These are phyloP conservation scores for Debaryomyces coudertii DNA, from an alignment of 1,139 yeast genomes.

Conservation along the genomic window DNA sequence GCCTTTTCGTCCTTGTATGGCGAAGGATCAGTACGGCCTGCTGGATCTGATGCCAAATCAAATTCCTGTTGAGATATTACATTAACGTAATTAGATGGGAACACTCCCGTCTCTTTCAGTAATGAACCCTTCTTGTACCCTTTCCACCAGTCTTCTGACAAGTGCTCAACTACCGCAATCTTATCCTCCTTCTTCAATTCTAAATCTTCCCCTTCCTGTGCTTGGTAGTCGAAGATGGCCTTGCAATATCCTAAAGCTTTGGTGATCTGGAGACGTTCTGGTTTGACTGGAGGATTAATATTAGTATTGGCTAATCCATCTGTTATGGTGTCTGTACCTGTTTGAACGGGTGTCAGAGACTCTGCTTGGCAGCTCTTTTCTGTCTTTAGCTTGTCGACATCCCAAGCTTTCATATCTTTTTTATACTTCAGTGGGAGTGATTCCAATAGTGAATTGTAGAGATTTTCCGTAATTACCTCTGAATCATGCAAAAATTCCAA, in stretches of 20 bases:
- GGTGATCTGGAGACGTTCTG: constrained; percentile 18
- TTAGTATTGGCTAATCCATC: constrained; percentile 26
- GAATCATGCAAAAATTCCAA: constrained; percentile 81
- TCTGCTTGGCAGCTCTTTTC: not conserved
- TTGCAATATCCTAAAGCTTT: constrained; percentile 49
- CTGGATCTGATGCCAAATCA: constrained; percentile 17
- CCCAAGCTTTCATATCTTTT: constrained; percentile 58
- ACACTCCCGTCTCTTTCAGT: constrained; percentile 67
- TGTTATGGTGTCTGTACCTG: constrained; percentile 20
- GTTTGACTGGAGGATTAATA: constrained; percentile 24
- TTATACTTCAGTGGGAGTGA: constrained; percentile 64
- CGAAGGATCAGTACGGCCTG: constrained; percentile 1
- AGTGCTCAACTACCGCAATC: constrained; percentile 68
- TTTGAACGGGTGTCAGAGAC: constrained; percentile 20
- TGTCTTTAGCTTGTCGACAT: constrained; percentile 39
- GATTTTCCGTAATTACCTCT: constrained; percentile 65
- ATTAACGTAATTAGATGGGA: constrained; percentile 85
- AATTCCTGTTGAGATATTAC: constrained; percentile 44
- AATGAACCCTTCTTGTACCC: constrained; percentile 54
- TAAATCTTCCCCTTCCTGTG: constrained; percentile 75
- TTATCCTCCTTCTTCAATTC: constrained; percentile 65
- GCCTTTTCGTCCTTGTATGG: constrained; percentile 21
- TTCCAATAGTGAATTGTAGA: constrained; percentile 53
- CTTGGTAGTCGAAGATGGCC: constrained; percentile 70
- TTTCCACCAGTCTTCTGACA: constrained; percentile 90